These are phyloP conservation scores for Magnusiomyces ingens DNA, from an alignment of 1,139 yeast genomes.

Conservation along the genomic window DNA sequence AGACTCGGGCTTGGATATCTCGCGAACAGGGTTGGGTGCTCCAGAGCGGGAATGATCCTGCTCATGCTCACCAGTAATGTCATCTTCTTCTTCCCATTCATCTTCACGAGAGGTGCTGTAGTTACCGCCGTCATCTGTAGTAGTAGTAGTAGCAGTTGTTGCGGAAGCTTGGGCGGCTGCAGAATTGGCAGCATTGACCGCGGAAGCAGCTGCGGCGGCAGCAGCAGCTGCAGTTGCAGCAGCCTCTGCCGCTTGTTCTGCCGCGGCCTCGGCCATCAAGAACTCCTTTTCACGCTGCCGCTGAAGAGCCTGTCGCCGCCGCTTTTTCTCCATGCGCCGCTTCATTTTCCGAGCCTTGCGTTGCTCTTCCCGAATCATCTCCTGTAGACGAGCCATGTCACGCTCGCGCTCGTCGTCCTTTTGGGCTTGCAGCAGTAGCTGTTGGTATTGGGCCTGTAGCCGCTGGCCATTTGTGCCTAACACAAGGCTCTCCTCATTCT, in stretches of 20 bases:
- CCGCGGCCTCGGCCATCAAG: too few relatives aligned
- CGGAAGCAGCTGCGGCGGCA: background rate
- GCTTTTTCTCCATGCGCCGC: slow-evolving; percentile 1
- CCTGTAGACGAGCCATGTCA: background rate
- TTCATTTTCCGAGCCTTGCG: slow-evolving; percentile 1
- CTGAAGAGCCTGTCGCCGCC: background rate
- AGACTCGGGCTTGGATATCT: too few relatives aligned
- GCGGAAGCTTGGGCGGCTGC: background rate
- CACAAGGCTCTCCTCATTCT: background rate
- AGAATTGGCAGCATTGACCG: too few relatives aligned
- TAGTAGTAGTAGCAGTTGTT: too few relatives aligned
- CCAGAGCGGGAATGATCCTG: too few relatives aligned
- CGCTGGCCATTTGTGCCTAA: background rate
- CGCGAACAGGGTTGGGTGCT: too few relatives aligned
- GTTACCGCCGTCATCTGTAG: too few relatives aligned
- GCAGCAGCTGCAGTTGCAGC: background rate
- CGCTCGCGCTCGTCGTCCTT: background rate
- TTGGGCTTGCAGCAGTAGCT: too few relatives aligned
- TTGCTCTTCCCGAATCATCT: slow-evolving; percentile 4
- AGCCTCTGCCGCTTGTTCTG: background rate
- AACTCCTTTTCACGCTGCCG: background rate
- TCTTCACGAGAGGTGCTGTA: too few relatives aligned
- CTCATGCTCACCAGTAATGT: too few relatives aligned
- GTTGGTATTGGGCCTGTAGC: background rate
- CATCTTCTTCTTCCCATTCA: too few relatives aligned